phyloP scores from a whole-genome alignment of 306 rosid species.

The Ormosia emarginata region DNA sequence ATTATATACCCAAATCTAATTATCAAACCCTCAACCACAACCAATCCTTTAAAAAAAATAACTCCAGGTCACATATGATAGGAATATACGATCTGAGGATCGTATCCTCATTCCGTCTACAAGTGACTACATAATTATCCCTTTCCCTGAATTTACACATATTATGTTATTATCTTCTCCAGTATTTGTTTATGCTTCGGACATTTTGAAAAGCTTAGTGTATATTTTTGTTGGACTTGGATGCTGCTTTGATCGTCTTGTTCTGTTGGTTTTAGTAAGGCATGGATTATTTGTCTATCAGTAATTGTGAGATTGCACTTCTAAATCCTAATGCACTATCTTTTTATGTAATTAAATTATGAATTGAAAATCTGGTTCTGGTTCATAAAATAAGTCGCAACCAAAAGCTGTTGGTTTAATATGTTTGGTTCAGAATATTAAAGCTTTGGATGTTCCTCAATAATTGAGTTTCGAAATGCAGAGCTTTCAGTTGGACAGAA shows the following conservation, averaged over 20 bases:
- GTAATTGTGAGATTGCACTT: neutral
- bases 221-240: no score
- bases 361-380: neutral
- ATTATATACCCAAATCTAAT: no score
- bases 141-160: neutral
- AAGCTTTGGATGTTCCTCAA: neutral
- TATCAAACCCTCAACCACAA: no score
- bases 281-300: neutral
- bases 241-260: neutral
- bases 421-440: neutral
- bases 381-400: no score
- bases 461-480: neutral
- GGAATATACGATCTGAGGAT: no score
- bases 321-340: neutral
- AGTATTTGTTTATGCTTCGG: no score
- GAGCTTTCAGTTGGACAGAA: constrained; percentile 39
- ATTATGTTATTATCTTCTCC: neutral
- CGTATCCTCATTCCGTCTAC: no score
- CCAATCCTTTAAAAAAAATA: no score
- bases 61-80: no score
- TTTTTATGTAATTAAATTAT: neutral
- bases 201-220: no score
- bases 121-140: neutral
- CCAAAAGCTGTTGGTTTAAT: neutral
- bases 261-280: neutral